These are phyloP conservation scores for Phytophthora fragariae DNA, from an alignment of 352 stramenopile genomes.

Conservation along the genomic window DNA sequence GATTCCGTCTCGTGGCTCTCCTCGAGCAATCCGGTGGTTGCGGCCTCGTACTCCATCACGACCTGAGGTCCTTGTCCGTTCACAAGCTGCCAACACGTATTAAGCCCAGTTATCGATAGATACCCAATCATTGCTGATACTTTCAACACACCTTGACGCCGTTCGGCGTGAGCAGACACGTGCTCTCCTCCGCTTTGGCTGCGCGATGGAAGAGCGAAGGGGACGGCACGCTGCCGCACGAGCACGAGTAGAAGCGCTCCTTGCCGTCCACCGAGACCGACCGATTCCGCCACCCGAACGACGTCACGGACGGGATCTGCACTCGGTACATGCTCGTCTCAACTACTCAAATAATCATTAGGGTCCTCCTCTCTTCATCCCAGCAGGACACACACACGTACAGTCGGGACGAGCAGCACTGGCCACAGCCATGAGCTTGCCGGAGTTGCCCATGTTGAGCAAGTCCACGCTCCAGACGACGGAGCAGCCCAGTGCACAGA, in stretches of 20 bases:
- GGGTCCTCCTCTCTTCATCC: neutral
- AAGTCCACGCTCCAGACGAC: conserved; percentile 70
- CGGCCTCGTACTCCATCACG: conserved; percentile 38
- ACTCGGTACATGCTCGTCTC: conserved; percentile 63
- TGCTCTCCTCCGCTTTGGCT: conserved; percentile 45
- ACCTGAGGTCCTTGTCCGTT: conserved; percentile 6
- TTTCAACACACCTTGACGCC: conserved; percentile 40
- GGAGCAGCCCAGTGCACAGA: conserved; percentile 58
- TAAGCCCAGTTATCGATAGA: too few relatives aligned
- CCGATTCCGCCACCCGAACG: conserved; percentile 51
- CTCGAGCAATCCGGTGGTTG: conserved; percentile 29
- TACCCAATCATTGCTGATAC: neutral
- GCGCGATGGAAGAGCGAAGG: conserved; percentile 51
- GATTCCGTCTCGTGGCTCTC: conserved; percentile 37
- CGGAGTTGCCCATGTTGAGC: conserved; percentile 70
- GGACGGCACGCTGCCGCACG: conserved; percentile 36
- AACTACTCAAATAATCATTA: neutral
- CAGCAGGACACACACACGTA: conserved; percentile 31
- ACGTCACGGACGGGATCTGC: conserved; percentile 63
- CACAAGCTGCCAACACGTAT: conserved; percentile 17
- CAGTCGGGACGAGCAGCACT: conserved; percentile 61
- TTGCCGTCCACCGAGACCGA: conserved; percentile 50
- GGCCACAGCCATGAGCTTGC: conserved; percentile 72
- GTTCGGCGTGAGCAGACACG: conserved; percentile 46
- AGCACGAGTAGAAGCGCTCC: conserved; percentile 43